These are phyloP conservation scores for Citrus sp. DNA, from an alignment of 345 rosid genomes.

Conservation along the genomic window DNA sequence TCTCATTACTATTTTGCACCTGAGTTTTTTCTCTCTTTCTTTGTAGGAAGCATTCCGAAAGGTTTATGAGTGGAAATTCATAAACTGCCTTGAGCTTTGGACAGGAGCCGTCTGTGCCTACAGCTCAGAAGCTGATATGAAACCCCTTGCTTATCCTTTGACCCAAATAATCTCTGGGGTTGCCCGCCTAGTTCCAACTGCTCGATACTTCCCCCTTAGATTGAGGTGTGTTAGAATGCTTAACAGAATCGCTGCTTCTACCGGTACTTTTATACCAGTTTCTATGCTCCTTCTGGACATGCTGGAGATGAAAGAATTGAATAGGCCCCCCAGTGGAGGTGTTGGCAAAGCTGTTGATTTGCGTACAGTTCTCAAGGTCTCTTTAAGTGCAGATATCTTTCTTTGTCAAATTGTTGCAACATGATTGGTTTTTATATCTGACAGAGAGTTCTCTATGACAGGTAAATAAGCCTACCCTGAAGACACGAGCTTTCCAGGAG, in stretches of 20 bases:
- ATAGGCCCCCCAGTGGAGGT: conserved; percentile 79
- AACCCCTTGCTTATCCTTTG: conserved; percentile 88
- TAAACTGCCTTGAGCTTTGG: conserved; percentile 97
- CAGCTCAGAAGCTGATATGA: conserved; percentile 66
- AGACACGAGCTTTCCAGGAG: conserved; percentile 93
- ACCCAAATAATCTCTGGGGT: conserved; percentile 86
- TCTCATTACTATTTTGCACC: not conserved
- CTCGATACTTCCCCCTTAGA: conserved; percentile 90
- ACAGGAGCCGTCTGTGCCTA: conserved; percentile 85
- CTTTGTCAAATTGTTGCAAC: not conserved
- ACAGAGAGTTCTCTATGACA: conserved; percentile 20
- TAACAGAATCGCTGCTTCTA: conserved; percentile 71
- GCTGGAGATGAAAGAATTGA: conserved; percentile 96
- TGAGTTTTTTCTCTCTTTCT: not conserved
- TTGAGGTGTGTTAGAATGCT: conserved; percentile 91
- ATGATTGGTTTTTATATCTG: not conserved
- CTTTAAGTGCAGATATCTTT: not conserved
- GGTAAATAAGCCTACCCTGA: conserved; percentile 80
- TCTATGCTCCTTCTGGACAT: conserved; percentile 90
- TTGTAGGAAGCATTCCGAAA: conserved; percentile 81
- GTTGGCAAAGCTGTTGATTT: conserved; percentile 86
- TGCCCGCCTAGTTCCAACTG: conserved; percentile 89
- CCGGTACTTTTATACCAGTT: conserved; percentile 80
- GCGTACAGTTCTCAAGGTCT: conserved; percentile 70
- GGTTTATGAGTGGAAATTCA: conserved; percentile 97